These are phyloP conservation scores for Aspergillus persii DNA, from an alignment of 2,329 filamentous ascomycete species.

Conservation along the genomic window DNA sequence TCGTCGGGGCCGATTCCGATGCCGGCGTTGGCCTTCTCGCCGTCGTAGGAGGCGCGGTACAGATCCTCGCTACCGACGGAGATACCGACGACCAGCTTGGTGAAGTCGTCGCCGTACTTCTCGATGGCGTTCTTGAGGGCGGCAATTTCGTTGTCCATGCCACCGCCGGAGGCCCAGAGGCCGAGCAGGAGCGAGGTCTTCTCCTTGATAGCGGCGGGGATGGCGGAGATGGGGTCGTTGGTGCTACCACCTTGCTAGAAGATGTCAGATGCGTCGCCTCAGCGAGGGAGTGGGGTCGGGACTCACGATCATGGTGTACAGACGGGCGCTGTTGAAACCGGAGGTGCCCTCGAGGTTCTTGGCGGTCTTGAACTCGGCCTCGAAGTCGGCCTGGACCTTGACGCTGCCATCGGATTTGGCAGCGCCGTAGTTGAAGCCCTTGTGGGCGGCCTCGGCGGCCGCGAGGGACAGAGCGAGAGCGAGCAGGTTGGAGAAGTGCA, in stretches of 20 bases:
- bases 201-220: conserved; percentile 78
- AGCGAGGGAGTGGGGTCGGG: no score
- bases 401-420: conserved; percentile 40
- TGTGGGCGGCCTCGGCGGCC: conserved; percentile 35
- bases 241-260: conserved; percentile 51
- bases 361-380: conserved; percentile 46
- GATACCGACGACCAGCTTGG: conserved; percentile 66
- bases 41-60: conserved; percentile 73
- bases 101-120: conserved; percentile 65
- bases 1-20: conserved; percentile 61
- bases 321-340: conserved; percentile 48
- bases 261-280: not conserved
- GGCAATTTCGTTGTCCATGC: conserved; percentile 70
- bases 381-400: conserved; percentile 45
- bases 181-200: conserved; percentile 77
- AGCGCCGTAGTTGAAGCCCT: conserved; percentile 51
- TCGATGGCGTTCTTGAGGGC: conserved; percentile 69
- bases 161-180: conserved; percentile 74
- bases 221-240: conserved; percentile 66
- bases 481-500: conserved; percentile 34
- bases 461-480: conserved; percentile 35
- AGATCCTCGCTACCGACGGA: conserved; percentile 85
- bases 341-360: conserved; percentile 33
- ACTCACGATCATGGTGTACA: conserved; percentile 62
- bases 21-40: conserved; percentile 61